These are phyloP conservation scores for Sugiyamaella americana DNA, from an alignment of 805 yeast genomes.

Conservation along the genomic window DNA sequence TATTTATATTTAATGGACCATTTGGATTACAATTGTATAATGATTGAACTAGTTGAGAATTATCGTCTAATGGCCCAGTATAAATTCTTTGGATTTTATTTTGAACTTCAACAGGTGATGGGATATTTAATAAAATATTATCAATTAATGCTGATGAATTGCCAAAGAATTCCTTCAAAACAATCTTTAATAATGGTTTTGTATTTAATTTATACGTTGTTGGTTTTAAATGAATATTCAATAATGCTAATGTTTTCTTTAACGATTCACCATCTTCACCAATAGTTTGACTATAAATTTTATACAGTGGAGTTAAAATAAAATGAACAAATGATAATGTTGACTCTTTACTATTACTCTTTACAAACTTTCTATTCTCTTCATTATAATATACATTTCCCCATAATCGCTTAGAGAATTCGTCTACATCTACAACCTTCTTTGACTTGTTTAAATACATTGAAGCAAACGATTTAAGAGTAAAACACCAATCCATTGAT, in stretches of 20 bases:
- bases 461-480: conserved; percentile 56
- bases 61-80: conserved; percentile 29
- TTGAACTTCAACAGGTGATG: conserved; percentile 36
- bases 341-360: conserved; percentile 9
- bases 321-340: conserved; percentile 52
- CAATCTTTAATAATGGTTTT: conserved; percentile 48
- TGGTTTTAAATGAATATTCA: conserved; percentile 40
- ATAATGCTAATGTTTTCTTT: conserved; percentile 38
- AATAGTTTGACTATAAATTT: conserved; percentile 56
- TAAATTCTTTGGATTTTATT: conserved; percentile 25
- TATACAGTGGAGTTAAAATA: conserved; percentile 74
- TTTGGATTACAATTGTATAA: conserved; percentile 33
- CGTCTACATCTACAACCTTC: conserved; percentile 30
- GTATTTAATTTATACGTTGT: conserved; percentile 43
- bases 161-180: conserved; percentile 50
- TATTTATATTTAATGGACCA: conserved; percentile 46
- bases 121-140: conserved; percentile 33
- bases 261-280: conserved; percentile 45
- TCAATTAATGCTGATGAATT: conserved; percentile 49
- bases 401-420: conserved; percentile 61
- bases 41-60: conserved; percentile 18
- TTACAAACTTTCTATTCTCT: conserved; percentile 39
- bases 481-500: conserved; percentile 56
- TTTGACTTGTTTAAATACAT: conserved; percentile 34
- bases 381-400: conserved; percentile 58